These are phyloP conservation scores for Plasmodium malariae DNA, from an alignment of 169 alveolate species.

Conservation along the genomic window DNA sequence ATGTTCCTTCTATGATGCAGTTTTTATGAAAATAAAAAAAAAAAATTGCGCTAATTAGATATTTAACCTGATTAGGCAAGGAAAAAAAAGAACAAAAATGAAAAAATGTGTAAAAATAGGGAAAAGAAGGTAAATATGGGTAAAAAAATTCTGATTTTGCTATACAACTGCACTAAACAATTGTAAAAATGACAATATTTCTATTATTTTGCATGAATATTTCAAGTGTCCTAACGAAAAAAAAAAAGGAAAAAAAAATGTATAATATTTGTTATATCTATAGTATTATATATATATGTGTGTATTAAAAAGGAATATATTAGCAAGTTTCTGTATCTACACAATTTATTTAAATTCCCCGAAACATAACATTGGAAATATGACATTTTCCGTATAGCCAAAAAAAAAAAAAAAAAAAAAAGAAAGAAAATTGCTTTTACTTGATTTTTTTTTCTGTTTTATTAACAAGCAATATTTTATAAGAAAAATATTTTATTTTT, in stretches of 20 bases:
- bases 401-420: too few species aligned
- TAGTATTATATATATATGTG: too few species aligned
- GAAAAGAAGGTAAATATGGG: neutral
- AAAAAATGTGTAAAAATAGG: neutral
- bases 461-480: too few species aligned
- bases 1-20: slow-evolving; percentile 1
- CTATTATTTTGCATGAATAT: slow-evolving; percentile 32
- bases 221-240: slow-evolving; percentile 6
- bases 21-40: neutral
- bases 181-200: slow-evolving; percentile 52
- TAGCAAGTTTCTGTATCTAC: slow-evolving; percentile 42
- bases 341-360: slow-evolving; percentile 10
- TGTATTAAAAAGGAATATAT: slow-evolving; percentile 6
- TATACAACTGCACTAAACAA: slow-evolving; percentile 44
- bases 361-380: slow-evolving; percentile 2
- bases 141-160: slow-evolving; percentile 51
- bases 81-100: slow-evolving; percentile 4
- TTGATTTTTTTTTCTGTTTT: too few species aligned
- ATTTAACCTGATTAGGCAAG: slow-evolving; percentile 14
- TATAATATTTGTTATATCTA: too few species aligned
- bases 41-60: slow-evolving; percentile 10
- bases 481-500: too few species aligned
- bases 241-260: neutral
- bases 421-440: neutral
- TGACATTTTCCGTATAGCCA: neutral